phyloP scores from a whole-genome alignment of 345 rosid species.

The Citrus hindsii region DNA sequence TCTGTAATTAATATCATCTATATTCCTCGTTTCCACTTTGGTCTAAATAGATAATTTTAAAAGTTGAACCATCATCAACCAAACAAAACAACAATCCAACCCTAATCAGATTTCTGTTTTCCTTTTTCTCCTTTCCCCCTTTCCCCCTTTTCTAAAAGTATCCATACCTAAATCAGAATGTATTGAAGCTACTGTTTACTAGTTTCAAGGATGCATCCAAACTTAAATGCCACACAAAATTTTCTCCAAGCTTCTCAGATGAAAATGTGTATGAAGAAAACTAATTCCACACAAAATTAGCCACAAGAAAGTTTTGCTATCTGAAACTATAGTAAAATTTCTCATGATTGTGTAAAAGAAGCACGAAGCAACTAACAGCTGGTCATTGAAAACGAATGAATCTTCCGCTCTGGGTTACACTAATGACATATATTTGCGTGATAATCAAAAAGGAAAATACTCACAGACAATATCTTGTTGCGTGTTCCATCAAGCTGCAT shows the following conservation, averaged over 20 bases:
- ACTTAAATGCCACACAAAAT: background rate
- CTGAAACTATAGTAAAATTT: background rate
- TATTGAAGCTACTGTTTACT: background rate
- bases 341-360: background rate
- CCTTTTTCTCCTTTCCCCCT: background rate
- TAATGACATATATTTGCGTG: background rate
- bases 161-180: background rate
- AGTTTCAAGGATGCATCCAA: background rate
- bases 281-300: background rate
- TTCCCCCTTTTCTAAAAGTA: background rate
- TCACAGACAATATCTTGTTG: slow-evolving; percentile 85
- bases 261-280: background rate
- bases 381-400: background rate
- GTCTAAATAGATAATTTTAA: background rate
- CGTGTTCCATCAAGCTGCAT: slow-evolving; percentile 95
- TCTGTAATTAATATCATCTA: background rate
- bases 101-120: background rate
- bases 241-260: background rate
- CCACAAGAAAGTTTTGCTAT: background rate
- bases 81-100: background rate
- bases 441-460: slow-evolving; percentile 21
- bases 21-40: background rate
- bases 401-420: background rate
- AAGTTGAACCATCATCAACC: background rate
- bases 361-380: background rate